Evolutionary conservation across 768 basidiomycete genomes (phyloP), one percentile per base, ranked within the genome.

Genomic region (Leucocoprinus leucothites): DNA sequence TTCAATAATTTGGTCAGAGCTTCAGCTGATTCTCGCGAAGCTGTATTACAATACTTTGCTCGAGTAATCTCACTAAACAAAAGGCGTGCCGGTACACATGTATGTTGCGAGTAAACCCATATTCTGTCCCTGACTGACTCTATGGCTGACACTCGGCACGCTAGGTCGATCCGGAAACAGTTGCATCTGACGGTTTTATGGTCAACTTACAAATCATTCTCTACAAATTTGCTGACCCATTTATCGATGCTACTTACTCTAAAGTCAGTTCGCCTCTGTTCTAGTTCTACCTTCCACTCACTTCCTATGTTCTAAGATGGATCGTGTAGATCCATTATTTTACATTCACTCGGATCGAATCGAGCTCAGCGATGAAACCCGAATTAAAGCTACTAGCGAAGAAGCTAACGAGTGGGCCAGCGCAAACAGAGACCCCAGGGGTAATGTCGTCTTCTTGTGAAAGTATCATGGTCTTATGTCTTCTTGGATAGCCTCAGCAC

Each of bases 171-270:
- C 82, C 85, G 1, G 80, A 82, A 9, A 92, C 91, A 0, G 94
- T 98, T 9, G 84, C 94, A 1, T 85, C 85, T 0, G 96, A 99
- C 65, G 86, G 90, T 54, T 98, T 94, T 68, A 89, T 99, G 87
- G 79, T 91, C 57, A 98, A 98, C 62, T 64, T 95, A 28, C 90
- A 95, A 61, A 78, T 78, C n/a, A 73, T 97, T 13, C 70, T 98
- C 21, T 76, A 94, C 45, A 82, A 85, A 13, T 89, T 99, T 63
- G 87, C 93, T 25, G 92, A 95, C 61, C 96, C 96, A 0, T 96
- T 98, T 64, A 92, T 98, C 79, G 96, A 98, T 67, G 85, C 90
- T 0, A 83, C 79, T 51, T 98, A 87, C 62, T 82, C 87, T 41
- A 98, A 97, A 81, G 94, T 89, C 56, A 24, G 48, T 24, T 8